phyloP scores from a whole-genome alignment of 2,329 filamentous ascomycete species.

The Penicillium sclerotigenum region DNA sequence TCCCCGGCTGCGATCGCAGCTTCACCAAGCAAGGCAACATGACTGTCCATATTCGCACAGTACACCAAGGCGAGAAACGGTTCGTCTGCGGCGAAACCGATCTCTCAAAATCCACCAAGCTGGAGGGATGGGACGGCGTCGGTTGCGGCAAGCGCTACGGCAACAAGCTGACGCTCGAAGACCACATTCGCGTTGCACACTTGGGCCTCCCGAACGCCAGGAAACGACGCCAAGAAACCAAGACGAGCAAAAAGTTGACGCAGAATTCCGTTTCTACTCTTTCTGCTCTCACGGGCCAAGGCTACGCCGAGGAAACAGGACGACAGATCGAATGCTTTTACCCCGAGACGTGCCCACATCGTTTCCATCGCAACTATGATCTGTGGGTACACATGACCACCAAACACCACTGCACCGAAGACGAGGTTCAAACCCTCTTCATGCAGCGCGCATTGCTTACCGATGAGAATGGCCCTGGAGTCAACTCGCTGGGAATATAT shows the following conservation, averaged over 20 bases:
- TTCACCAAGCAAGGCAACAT: conserved; percentile 86
- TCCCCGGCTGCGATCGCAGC: conserved; percentile 65
- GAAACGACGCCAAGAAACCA: conserved; percentile 35
- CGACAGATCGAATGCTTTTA: conserved; percentile 53
- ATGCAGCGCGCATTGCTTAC: conserved; percentile 40
- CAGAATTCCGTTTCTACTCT: conserved; percentile 33
- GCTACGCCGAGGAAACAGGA: conserved; percentile 51
- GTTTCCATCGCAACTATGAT: conserved; percentile 58
- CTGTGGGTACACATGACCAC: conserved; percentile 55
- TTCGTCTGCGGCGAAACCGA: conserved; percentile 76
- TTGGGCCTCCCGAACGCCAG: conserved; percentile 56
- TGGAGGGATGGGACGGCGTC: conserved; percentile 62
- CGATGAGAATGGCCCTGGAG: conserved; percentile 25
- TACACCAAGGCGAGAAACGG: conserved; percentile 68
- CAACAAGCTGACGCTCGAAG: conserved; percentile 74
- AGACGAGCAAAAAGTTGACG: conserved; percentile 18
- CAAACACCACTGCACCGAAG: conserved; percentile 40
- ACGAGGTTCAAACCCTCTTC: conserved; percentile 41
- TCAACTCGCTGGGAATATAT: conserved; percentile 36
- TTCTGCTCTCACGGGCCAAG: conserved; percentile 54
- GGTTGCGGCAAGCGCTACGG: conserved; percentile 74
- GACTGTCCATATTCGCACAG: conserved; percentile 71
- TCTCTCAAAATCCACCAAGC: conserved; percentile 54
- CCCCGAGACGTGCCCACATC: conserved; percentile 46
- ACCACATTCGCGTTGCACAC: conserved; percentile 81